Percentiles rank a stretch among this genome's conserved stretches.
Conservation (phyloP, 345 rosid species). For the Stellera chamaejasme region DNA sequence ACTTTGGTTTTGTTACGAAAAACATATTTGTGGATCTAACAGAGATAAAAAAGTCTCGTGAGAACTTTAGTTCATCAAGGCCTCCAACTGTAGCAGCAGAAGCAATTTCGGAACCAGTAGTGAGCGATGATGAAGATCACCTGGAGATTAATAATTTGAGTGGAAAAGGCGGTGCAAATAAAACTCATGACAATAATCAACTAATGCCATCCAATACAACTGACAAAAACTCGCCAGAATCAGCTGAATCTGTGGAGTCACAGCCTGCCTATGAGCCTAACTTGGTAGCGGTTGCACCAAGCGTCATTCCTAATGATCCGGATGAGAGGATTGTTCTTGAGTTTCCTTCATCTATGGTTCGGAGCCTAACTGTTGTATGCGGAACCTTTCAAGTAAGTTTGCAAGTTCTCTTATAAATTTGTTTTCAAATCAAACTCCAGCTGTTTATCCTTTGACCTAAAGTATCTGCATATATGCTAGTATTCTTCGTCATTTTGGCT, state of each 20-base stretch:
- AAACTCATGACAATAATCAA: conserved; percentile 33
- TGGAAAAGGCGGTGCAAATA: conserved; percentile 32
- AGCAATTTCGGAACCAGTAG: conserved; percentile 64
- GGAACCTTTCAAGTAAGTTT: conserved; percentile 91
- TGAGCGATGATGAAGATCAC: conserved; percentile 83
- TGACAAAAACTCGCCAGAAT: conserved; percentile 38
- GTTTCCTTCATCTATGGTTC: conserved; percentile 91
- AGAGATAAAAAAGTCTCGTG: conserved; percentile 32
- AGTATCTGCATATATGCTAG: background rate
- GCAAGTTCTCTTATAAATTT: background rate
- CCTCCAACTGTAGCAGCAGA: conserved; percentile 79
- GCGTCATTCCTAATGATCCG: conserved; percentile 79
- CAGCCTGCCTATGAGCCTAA: conserved; percentile 45
- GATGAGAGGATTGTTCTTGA: conserved; percentile 92
- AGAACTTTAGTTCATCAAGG: conserved; percentile 40
- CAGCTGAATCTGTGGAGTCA: conserved; percentile 39
- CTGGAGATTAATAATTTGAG: conserved; percentile 50
- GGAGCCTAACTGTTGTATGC: conserved; percentile 63
- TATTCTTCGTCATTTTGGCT: background rate
- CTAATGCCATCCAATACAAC: conserved; percentile 34
- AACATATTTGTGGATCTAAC: conserved; percentile 51
- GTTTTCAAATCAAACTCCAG: background rate
- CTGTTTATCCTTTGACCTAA: background rate
- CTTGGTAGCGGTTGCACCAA: conserved; percentile 60
- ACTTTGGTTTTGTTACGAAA: conserved; percentile 90